Evolutionary conservation across 2,329 filamentous ascomycete genomes (phyloP), one percentile per base, ranked within the genome.

Genomic region (Epichloe glyceriae): DNA sequence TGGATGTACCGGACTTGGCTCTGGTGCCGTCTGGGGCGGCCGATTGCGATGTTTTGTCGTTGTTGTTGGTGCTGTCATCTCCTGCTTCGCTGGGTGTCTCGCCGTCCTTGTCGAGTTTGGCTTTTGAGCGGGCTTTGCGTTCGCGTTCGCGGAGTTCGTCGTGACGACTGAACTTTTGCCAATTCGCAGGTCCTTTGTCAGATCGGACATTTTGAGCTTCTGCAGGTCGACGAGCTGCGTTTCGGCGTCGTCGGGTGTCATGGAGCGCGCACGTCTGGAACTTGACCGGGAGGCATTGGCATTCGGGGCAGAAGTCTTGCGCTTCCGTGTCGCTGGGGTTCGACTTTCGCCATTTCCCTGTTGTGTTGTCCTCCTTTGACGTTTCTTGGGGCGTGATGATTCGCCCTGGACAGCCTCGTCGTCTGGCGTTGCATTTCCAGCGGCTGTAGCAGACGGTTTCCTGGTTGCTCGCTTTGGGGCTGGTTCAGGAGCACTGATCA

Each of bases 111-210:
- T 55, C 57, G 10, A 58, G 47, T 51, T 66, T 69, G 14, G 58
- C 52, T 48, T 64, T 67, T 19, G 64, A 45, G 20, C 62, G 62
- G n/a, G 59, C 59, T 50, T 73, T 69, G 47, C 76, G 69, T 67
- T 87, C 77, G 42, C 86, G 80, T 56, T 82, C 75, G 41, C 81
- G 79, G 58, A 93, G 82, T 60, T 85, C 81, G 58, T 82, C 80
- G 57, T 88, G 85, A 3, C 83, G 77, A 59, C 82, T 83, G 51
- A 88, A 90, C 53, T 84, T 82, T 85, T 86, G 52, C 87, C 87
- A 51, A 84, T 83, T 20, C 76, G 75, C 49, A 85, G 70, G 60
- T 88, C 84, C 54, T 76, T 79, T 47, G 80, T 86, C 3, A 93
- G 67, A 52, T 88, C 84, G 42, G 75, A 77, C 81, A 93, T 88